Conservation (phyloP, 2,329 filamentous ascomycete genomes). For the Cercospora sesami region DNA sequence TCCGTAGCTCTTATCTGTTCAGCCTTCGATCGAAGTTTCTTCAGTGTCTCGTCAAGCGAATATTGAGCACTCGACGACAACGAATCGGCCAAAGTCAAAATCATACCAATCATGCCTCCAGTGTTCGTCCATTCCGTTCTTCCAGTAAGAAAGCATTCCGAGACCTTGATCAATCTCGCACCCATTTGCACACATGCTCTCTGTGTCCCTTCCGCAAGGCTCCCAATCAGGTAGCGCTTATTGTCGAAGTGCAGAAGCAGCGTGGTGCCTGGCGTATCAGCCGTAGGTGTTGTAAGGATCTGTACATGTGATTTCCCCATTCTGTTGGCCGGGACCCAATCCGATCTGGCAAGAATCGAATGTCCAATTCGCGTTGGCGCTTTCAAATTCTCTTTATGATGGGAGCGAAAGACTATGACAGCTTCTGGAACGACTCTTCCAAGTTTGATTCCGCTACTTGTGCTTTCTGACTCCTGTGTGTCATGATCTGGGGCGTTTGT, state of each 20-base stretch:
- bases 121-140: conserved; percentile 70
- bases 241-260: conserved; percentile 77
- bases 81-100: conserved; percentile 78
- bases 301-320: conserved; percentile 73
- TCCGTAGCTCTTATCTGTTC: conserved; percentile 36
- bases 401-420: background rate
- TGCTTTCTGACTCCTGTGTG: conserved; percentile 6
- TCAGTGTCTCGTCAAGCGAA: conserved; percentile 47
- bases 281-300: conserved; percentile 77
- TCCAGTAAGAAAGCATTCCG: conserved; percentile 81
- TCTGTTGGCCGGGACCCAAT: background rate
- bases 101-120: conserved; percentile 80
- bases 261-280: conserved; percentile 79
- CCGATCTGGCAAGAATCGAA: background rate
- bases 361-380: conserved; percentile 8
- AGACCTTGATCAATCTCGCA: conserved; percentile 63
- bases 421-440: background rate
- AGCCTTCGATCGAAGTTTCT: conserved; percentile 33
- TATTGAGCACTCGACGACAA: conserved; percentile 49
- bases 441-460: background rate
- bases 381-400: conserved; percentile 10
- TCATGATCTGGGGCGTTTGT: conserved; percentile 1
- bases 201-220: conserved; percentile 80
- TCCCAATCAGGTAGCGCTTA: conserved; percentile 82
- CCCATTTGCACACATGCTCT: conserved; percentile 70